Conservation (phyloP, 2,329 filamentous ascomycete species). For the Aspergillus puulaauensis region DNA sequence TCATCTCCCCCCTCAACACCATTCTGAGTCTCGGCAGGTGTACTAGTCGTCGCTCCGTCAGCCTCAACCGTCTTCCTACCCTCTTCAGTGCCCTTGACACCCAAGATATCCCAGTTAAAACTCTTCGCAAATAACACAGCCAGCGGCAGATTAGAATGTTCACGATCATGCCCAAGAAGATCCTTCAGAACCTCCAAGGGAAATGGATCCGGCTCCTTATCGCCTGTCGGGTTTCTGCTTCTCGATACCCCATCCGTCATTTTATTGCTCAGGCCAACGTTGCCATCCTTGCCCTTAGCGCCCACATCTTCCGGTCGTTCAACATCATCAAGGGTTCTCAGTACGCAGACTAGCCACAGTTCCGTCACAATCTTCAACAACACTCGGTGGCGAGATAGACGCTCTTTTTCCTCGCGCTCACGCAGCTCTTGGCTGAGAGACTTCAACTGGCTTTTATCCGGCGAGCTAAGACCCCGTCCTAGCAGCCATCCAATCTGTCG, state of each 20-base stretch:
- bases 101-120: conserved; percentile 93
- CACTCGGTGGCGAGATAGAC: conserved; percentile 78
- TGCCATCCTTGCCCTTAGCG: conserved; percentile 55
- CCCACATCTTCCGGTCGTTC: conserved; percentile 62
- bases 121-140: conserved; percentile 95
- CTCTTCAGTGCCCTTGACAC: conserved; percentile 70
- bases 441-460: conserved; percentile 83
- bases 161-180: conserved; percentile 86
- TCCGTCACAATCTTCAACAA: conserved; percentile 90
- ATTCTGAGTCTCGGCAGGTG: conserved; percentile 49
- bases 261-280: conserved; percentile 42
- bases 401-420: conserved; percentile 95
- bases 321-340: conserved; percentile 76
- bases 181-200: conserved; percentile 98
- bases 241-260: conserved; percentile 60
- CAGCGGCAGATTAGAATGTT: conserved; percentile 85
- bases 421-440: conserved; percentile 74
- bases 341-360: conserved; percentile 86
- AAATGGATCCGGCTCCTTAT: conserved; percentile 80
- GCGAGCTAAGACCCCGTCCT: conserved; percentile 85
- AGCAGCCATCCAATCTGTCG: conserved; percentile 89
- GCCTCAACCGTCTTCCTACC: conserved; percentile 82
- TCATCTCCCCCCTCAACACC: conserved; percentile 48
- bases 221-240: conserved; percentile 56
- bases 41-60: conserved; percentile 62